These are phyloP conservation scores for Talaromyces sp. DNA, from an alignment of 2,329 filamentous ascomycete species.

Conservation along the genomic window DNA sequence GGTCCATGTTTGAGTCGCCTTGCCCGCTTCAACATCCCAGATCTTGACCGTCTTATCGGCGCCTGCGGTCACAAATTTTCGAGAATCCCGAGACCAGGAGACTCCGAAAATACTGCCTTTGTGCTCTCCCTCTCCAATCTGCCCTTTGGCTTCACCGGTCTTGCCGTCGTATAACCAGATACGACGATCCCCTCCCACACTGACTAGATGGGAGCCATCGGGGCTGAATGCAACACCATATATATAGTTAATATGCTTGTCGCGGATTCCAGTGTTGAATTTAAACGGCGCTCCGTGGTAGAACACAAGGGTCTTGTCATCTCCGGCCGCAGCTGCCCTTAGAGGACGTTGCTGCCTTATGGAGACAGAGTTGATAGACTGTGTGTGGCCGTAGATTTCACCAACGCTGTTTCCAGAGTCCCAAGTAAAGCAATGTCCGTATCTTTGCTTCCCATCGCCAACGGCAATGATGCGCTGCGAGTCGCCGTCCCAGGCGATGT, in stretches of 20 bases:
- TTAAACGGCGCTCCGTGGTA: slow-evolving; percentile 94
- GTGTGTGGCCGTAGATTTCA: slow-evolving; percentile 86
- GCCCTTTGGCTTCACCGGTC: slow-evolving; percentile 73
- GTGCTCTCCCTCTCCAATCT: slow-evolving; percentile 69
- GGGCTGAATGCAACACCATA: slow-evolving; percentile 85
- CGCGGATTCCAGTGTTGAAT: slow-evolving; percentile 76
- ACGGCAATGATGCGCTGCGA: slow-evolving; percentile 95
- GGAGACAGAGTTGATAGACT: slow-evolving; percentile 83
- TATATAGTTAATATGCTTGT: slow-evolving; percentile 81
- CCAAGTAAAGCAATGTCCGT: slow-evolving; percentile 87
- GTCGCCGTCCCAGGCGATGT: slow-evolving; percentile 96
- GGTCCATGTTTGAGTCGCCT: slow-evolving; percentile 73
- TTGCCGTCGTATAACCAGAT: slow-evolving; percentile 97
- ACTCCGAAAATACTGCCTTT: slow-evolving; percentile 89
- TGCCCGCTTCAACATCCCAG: slow-evolving; percentile 81
- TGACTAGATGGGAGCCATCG: slow-evolving; percentile 74
- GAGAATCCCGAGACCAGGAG: slow-evolving; percentile 83
- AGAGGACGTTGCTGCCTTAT: slow-evolving; percentile 87
- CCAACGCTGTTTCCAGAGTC: slow-evolving; percentile 96
- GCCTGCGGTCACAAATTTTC: slow-evolving; percentile 80
- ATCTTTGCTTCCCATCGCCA: slow-evolving; percentile 88
- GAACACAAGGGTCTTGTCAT: slow-evolving; percentile 86
- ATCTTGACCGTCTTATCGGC: slow-evolving; percentile 92
- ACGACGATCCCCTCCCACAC: slow-evolving; percentile 82
- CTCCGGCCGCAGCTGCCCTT: slow-evolving; percentile 81